Conservation (phyloP, 805 yeast genomes). For the Candida yuanshanica region DNA sequence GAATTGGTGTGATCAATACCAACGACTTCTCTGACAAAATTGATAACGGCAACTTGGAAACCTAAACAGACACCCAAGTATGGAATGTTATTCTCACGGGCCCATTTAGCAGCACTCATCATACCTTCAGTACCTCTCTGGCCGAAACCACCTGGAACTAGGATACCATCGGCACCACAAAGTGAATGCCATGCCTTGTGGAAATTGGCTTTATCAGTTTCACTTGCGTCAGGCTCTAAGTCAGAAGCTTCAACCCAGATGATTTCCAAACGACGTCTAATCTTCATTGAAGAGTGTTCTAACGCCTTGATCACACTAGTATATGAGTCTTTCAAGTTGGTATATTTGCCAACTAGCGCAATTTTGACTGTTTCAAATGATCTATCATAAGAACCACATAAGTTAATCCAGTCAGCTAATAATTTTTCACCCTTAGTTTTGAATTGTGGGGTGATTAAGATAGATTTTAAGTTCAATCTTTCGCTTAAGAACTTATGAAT, state of each 20-base stretch:
- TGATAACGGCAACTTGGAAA: conserved; percentile 94
- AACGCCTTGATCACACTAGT: conserved; percentile 90
- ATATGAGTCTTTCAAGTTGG: conserved; percentile 91
- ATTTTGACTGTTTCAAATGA: conserved; percentile 84
- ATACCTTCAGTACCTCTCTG: conserved; percentile 97
- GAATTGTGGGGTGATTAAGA: conserved; percentile 44
- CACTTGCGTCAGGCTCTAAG: conserved; percentile 69
- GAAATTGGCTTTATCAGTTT: conserved; percentile 63
- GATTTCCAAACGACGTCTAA: conserved; percentile 77
- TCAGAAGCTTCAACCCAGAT: conserved; percentile 95
- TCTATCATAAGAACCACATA: conserved; percentile 77
- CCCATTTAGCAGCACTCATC: conserved; percentile 96
- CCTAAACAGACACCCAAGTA: conserved; percentile 97
- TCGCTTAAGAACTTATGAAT: conserved; percentile 66
- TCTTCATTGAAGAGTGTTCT: conserved; percentile 92
- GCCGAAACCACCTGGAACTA: conserved; percentile 99
- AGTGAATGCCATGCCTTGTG: conserved; percentile 94
- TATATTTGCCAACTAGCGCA: conserved; percentile 96
- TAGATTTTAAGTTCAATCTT: conserved; percentile 56
- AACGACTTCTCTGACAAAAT: conserved; percentile 76
- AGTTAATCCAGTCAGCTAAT: conserved; percentile 69
- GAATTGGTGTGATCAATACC: conserved; percentile 68
- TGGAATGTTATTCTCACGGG: conserved; percentile 93
- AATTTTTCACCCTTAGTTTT: conserved; percentile 60
- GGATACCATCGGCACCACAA: conserved; percentile 91